Evolutionary conservation across 352 stramenopile species (phyloP).

Genomic region (Phytophthora brassicae): DNA sequence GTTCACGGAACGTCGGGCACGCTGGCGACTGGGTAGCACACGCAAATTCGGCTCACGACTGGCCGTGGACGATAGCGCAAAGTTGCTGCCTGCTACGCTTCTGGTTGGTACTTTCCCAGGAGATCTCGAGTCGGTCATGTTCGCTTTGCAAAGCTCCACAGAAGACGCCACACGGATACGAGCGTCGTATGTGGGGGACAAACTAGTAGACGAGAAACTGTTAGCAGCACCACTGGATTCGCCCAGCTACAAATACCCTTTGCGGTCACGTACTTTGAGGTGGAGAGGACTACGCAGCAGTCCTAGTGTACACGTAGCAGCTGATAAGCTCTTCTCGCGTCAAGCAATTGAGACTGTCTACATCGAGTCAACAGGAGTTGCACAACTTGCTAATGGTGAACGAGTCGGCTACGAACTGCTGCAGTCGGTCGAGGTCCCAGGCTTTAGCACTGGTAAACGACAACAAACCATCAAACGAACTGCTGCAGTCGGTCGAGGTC

Average conservation of each 20-base stretch:
- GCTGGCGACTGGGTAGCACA: conserved; percentile 17
- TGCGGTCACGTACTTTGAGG: conserved; percentile 34
- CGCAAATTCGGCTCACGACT: conserved; percentile 34
- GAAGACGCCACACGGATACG: conserved; percentile 31
- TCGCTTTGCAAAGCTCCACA: conserved; percentile 33
- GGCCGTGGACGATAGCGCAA: conserved; percentile 16
- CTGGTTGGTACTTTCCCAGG: conserved; percentile 35
- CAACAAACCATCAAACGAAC: conserved; percentile 27
- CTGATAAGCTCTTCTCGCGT: conserved; percentile 21
- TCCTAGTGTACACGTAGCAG: conserved; percentile 15
- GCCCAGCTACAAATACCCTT: conserved; percentile 24
- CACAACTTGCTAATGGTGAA: conserved; percentile 24
- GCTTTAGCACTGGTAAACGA: too few relatives aligned
- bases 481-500: conserved; percentile 35
- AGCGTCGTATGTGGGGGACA: conserved; percentile 31
- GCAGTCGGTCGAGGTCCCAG: conserved; percentile 20
- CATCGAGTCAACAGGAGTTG: conserved; percentile 35
- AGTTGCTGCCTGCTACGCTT: conserved; percentile 28
- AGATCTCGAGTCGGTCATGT: conserved; percentile 40
- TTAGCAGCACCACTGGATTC: conserved; percentile 25
- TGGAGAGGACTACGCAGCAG: conserved; percentile 28
- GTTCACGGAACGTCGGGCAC: conserved; percentile 30
- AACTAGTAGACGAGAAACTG: conserved; percentile 31
- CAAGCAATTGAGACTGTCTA: conserved; percentile 28
- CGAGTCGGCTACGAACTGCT: conserved; percentile 36